Conservation (phyloP, 1,284 basidiomycete genomes). For the Rhizopogon parksii region DNA sequence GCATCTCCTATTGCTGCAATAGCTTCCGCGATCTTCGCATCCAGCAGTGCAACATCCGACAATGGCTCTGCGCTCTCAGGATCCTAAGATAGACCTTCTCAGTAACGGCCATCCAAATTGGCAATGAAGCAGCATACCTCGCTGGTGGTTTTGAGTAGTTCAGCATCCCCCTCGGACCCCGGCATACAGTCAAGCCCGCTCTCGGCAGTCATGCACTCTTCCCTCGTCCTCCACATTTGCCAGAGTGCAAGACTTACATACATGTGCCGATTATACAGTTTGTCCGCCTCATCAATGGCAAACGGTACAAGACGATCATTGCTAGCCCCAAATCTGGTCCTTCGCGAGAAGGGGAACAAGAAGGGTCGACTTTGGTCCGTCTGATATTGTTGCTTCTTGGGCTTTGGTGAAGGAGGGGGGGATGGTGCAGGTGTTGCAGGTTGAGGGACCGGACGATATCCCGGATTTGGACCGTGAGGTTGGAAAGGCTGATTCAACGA, state of each 20-base stretch:
- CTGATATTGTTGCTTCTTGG: slow-evolving; percentile 98
- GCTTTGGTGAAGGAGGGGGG: slow-evolving; percentile 83
- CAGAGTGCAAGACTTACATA: slow-evolving; percentile 83
- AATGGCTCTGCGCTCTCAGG: slow-evolving; percentile 54
- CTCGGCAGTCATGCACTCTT: slow-evolving; percentile 92
- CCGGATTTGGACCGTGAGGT: slow-evolving; percentile 34
- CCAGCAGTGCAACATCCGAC: slow-evolving; percentile 62
- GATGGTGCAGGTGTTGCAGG: slow-evolving; percentile 84
- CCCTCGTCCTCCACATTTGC: slow-evolving; percentile 93
- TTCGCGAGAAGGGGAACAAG: slow-evolving; percentile 86
- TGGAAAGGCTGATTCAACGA: slow-evolving; percentile 39
- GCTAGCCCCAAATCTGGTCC: slow-evolving; percentile 29
- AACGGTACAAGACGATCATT: slow-evolving; percentile 76
- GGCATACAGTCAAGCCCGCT: slow-evolving; percentile 82
- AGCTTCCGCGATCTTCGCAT: slow-evolving; percentile 65
- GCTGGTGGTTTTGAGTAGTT: slow-evolving; percentile 36
- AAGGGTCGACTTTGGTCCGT: slow-evolving; percentile 95
- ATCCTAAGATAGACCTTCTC: slow-evolving; percentile 34
- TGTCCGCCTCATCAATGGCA: slow-evolving; percentile 93
- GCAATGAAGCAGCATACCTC: slow-evolving; percentile 30
- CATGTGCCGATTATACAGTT: slow-evolving; percentile 86
- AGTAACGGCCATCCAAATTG: slow-evolving; percentile 2
- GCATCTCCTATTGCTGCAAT: slow-evolving; percentile 52
- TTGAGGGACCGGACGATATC: slow-evolving; percentile 52
- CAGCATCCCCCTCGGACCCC: slow-evolving; percentile 49